phyloP scores from a whole-genome alignment of 352 stramenopile species.

The Blastocystis hominis region DNA sequence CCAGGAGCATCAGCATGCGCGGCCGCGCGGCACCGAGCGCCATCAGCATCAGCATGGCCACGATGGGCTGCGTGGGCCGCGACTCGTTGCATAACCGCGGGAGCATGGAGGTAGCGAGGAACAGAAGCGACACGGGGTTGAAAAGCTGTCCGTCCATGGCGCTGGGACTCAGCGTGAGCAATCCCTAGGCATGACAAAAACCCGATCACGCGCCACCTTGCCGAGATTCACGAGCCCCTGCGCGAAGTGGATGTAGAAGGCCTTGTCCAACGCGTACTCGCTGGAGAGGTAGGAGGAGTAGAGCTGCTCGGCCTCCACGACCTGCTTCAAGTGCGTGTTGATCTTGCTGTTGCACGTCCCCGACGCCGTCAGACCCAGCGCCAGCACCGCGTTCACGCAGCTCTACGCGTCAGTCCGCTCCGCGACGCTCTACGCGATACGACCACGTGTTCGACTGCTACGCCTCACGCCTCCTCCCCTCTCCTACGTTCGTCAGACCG shows the following conservation, averaged over 20 bases:
- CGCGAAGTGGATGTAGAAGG: constrained; percentile 31
- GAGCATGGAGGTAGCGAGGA: constrained; percentile 7
- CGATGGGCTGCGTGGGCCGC: not conserved
- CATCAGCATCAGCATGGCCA: constrained; percentile 22
- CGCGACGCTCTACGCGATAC: not conserved
- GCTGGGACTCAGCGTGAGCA: constrained; percentile 15
- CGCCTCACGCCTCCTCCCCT: not conserved
- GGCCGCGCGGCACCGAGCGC: constrained; percentile 25
- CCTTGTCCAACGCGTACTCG: constrained; percentile 4
- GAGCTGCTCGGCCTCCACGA: constrained; percentile 38
- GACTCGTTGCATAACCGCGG: constrained; percentile 20
- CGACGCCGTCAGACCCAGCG: constrained; percentile 2
- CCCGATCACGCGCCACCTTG: not conserved
- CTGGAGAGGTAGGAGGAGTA: not conserved
- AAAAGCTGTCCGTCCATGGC: not conserved
- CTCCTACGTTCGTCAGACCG: constrained; percentile 7
- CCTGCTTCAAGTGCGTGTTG: constrained; percentile 31
- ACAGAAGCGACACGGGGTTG: not conserved
- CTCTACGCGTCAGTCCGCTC: not conserved
- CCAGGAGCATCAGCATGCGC: constrained; percentile 34
- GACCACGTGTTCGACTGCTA: constrained; percentile 31
- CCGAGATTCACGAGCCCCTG: constrained; percentile 15
- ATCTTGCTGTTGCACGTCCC: constrained; percentile 43
- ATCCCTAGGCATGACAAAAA: not conserved
- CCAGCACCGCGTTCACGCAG: constrained; percentile 48